A percentile compares a stretch with the other conserved stretches of the same genome.
Conservation (phyloP, 2,329 filamentous ascomycete species). For the Alternaria arbusti region DNA sequence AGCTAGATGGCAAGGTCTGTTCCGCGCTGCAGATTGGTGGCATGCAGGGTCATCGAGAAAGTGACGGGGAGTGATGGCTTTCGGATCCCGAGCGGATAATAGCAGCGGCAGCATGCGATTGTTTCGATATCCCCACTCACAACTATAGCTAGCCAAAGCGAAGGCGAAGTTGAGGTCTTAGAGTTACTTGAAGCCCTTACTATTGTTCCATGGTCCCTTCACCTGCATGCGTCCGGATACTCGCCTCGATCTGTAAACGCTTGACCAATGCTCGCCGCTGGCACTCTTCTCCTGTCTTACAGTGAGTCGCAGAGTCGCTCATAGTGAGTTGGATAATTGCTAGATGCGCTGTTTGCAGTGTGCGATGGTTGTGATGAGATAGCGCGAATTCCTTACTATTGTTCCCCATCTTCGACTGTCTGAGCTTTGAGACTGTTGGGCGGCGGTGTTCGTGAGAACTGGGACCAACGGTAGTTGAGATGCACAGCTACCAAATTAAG, state of each 20-base stretch:
- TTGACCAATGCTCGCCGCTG: conserved; percentile 9
- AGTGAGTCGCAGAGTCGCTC: conserved; percentile 2
- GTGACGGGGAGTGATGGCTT: conserved; percentile 13
- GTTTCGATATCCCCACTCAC: conserved; percentile 14
- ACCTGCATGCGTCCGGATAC: conserved; percentile 2
- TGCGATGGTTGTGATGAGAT: conserved; percentile 12
- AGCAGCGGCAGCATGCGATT: conserved; percentile 7
- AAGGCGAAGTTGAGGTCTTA: not conserved
- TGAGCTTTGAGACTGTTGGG: conserved; percentile 21
- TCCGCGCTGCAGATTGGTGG: not conserved
- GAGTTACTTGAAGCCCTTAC: conserved; percentile 19
- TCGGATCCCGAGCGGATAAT: conserved; percentile 14
- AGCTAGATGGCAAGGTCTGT: not conserved
- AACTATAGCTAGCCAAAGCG: not conserved
- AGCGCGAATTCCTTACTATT: conserved; percentile 42
- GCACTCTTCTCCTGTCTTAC: conserved; percentile 19
- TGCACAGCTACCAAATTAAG: not conserved
- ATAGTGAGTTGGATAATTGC: not conserved
- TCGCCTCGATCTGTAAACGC: conserved; percentile 8
- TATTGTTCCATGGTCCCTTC: conserved; percentile 30
- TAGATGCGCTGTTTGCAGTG: conserved; percentile 17
- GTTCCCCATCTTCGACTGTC: conserved; percentile 32
- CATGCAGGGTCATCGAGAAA: conserved; percentile 7
- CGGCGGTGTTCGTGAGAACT: not conserved
- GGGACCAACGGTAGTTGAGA: not conserved